These are phyloP conservation scores for Lachancea kluyveri DNA, from an alignment of 805 yeast species.

Conservation along the genomic window DNA sequence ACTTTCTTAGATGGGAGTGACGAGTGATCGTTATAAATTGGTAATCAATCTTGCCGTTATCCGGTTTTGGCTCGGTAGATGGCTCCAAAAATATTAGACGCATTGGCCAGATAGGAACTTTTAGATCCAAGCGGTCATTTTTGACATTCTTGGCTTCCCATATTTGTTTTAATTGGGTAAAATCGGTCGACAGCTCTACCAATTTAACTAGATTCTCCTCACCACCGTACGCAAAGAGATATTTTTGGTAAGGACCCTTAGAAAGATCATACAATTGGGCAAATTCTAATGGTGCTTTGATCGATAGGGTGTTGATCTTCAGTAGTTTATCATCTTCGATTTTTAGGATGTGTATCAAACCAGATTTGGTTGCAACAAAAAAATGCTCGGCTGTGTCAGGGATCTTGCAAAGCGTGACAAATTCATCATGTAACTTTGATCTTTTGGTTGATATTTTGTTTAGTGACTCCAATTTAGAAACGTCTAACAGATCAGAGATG, in stretches of 20 bases:
- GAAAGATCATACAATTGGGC: slow-evolving; percentile 42
- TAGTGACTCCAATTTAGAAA: slow-evolving; percentile 16
- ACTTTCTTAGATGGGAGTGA: slow-evolving; percentile 53
- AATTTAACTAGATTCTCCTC: slow-evolving; percentile 50
- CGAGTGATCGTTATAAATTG: slow-evolving; percentile 58
- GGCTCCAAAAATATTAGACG: slow-evolving; percentile 39
- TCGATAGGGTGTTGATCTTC: slow-evolving; percentile 16
- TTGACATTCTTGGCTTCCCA: slow-evolving; percentile 82
- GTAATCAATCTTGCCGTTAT: slow-evolving; percentile 28
- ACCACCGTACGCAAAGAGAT: slow-evolving; percentile 76
- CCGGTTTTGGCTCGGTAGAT: slow-evolving; percentile 30
- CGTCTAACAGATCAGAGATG: slow-evolving; percentile 18
- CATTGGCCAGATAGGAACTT: slow-evolving; percentile 76
- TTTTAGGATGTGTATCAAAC: slow-evolving; percentile 29
- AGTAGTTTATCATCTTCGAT: slow-evolving; percentile 13
- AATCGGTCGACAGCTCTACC: slow-evolving; percentile 19
- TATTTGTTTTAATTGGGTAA: slow-evolving; percentile 30
- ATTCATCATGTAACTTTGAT: slow-evolving; percentile 31
- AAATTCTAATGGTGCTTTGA: slow-evolving; percentile 43
- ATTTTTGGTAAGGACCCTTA: slow-evolving; percentile 22
- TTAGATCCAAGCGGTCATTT: slow-evolving; percentile 66
- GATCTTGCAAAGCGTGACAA: slow-evolving; percentile 30
- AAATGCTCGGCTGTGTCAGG: slow-evolving; percentile 23
- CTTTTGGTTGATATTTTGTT: slow-evolving; percentile 24
- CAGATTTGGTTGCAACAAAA: slow-evolving; percentile 33